A percentile compares a stretch with the other conserved stretches of the same genome.
These are phyloP conservation scores for Xerocomus potaroensis DNA, from an alignment of 768 basidiomycete genomes.

Conservation along the genomic window DNA sequence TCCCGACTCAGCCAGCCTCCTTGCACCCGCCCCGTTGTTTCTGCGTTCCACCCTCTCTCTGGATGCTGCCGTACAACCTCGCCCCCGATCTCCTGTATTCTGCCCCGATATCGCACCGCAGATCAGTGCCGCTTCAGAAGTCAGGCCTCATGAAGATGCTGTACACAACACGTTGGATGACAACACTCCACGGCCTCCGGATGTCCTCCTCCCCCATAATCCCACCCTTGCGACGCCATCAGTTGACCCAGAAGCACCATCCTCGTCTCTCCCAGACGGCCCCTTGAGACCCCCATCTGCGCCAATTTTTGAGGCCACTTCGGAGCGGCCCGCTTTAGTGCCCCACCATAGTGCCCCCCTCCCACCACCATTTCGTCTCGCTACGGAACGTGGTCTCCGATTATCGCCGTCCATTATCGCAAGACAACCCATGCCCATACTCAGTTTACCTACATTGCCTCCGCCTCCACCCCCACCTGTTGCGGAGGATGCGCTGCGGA, in stretches of 20 bases:
- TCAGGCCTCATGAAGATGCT: slow-evolving; percentile 1
- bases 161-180: slow-evolving; percentile 9
- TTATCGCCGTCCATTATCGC: slow-evolving; percentile 43
- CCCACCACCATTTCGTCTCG: slow-evolving; percentile 19
- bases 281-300: neutral
- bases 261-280: neutral
- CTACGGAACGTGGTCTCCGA: slow-evolving; percentile 37
- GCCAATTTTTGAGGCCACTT: slow-evolving; percentile 1
- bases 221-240: slow-evolving; percentile 5
- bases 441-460: slow-evolving; percentile 48
- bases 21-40: slow-evolving; percentile 15
- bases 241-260: neutral
- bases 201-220: slow-evolving; percentile 7
- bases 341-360: slow-evolving; percentile 12
- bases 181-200: slow-evolving; percentile 15
- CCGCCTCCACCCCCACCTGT: slow-evolving; percentile 22
- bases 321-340: slow-evolving; percentile 4
- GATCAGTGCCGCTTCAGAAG: neutral
- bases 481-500: slow-evolving; percentile 8
- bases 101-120: slow-evolving; percentile 6
- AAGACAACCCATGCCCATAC: slow-evolving; percentile 44
- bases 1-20: slow-evolving; percentile 2
- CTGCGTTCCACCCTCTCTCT: slow-evolving; percentile 9
- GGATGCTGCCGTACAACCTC: slow-evolving; percentile 6
- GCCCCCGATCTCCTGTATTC: slow-evolving; percentile 1